These are phyloP conservation scores for Moelleriella libera DNA, from an alignment of 2,329 filamentous ascomycete genomes.

Conservation along the genomic window DNA sequence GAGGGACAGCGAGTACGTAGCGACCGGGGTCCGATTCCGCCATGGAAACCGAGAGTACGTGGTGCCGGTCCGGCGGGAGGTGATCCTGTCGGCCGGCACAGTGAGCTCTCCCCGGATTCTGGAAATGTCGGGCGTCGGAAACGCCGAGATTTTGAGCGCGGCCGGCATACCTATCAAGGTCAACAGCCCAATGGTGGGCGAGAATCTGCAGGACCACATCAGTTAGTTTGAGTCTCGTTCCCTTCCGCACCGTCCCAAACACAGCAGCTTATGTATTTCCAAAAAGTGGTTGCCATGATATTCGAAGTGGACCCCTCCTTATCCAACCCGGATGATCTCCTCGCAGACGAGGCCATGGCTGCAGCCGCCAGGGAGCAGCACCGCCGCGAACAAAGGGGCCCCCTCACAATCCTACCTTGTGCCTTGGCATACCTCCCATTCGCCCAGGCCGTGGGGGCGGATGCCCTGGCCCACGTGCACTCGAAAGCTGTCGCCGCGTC, in stretches of 20 bases:
- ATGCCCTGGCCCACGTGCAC: too few relatives aligned
- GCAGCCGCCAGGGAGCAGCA: too few relatives aligned
- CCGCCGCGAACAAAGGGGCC: too few relatives aligned
- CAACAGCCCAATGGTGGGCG: slow-evolving; percentile 28
- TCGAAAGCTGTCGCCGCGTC: too few relatives aligned
- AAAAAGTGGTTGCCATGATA: too few relatives aligned
- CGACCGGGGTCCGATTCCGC: not conserved
- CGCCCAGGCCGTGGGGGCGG: too few relatives aligned
- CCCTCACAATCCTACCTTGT: too few relatives aligned
- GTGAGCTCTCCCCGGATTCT: slow-evolving; percentile 42
- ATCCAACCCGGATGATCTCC: too few relatives aligned
- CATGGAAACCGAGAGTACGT: slow-evolving; percentile 20
- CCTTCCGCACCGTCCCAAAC: slow-evolving; percentile 18
- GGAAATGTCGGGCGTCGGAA: slow-evolving; percentile 48
- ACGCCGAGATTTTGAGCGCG: slow-evolving; percentile 17
- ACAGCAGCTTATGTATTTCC: slow-evolving; percentile 24
- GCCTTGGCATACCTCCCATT: too few relatives aligned
- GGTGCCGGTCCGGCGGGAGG: slow-evolving; percentile 30
- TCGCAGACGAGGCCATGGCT: too few relatives aligned
- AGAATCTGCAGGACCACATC: slow-evolving; percentile 33
- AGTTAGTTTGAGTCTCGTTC: slow-evolving; percentile 9
- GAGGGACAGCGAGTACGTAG: too few relatives aligned
- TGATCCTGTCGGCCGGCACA: slow-evolving; percentile 44
- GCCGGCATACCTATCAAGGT: slow-evolving; percentile 24
- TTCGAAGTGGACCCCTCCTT: too few relatives aligned